Conservation (phyloP, 2,329 filamentous ascomycete species). For the Eurotiales sp. region DNA sequence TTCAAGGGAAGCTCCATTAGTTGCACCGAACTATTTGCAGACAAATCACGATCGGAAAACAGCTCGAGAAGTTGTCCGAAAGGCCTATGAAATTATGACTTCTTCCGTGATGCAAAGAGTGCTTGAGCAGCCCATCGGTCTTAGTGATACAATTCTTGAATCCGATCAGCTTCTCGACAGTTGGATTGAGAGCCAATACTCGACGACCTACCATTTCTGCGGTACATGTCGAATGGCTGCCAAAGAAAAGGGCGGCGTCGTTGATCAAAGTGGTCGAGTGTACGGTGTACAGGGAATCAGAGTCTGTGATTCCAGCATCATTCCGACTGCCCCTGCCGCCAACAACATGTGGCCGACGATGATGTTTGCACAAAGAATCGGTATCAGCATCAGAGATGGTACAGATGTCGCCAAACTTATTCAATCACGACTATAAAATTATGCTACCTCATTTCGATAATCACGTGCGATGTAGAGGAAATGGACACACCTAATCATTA, state of each 20-base stretch:
- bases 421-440: neutral
- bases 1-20: slow-evolving; percentile 10
- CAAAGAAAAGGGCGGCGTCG: slow-evolving; percentile 15
- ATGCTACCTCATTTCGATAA: too few relatives aligned
- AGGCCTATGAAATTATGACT: slow-evolving; percentile 15
- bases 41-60: slow-evolving; percentile 20
- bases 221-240: slow-evolving; percentile 16
- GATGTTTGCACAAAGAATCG: slow-evolving; percentile 17
- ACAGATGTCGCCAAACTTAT: neutral
- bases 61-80: slow-evolving; percentile 21
- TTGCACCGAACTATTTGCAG: slow-evolving; percentile 21
- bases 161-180: slow-evolving; percentile 13
- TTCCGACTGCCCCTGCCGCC: slow-evolving; percentile 16
- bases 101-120: slow-evolving; percentile 16
- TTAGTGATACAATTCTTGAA: slow-evolving; percentile 8
- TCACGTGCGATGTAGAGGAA: too few relatives aligned
- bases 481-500: too few relatives aligned
- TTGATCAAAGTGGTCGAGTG: slow-evolving; percentile 17
- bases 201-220: slow-evolving; percentile 17
- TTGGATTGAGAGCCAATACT: slow-evolving; percentile 16
- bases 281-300: slow-evolving; percentile 16
- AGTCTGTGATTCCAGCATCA: slow-evolving; percentile 17
- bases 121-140: slow-evolving; percentile 13
- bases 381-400: slow-evolving; percentile 14
- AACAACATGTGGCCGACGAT: slow-evolving; percentile 18